Percentiles rank a stretch among this genome's conserved stretches.
Evolutionary conservation across 73 alveolate genomes (phyloP).

Genomic region (Effrenium voratum): DNA sequence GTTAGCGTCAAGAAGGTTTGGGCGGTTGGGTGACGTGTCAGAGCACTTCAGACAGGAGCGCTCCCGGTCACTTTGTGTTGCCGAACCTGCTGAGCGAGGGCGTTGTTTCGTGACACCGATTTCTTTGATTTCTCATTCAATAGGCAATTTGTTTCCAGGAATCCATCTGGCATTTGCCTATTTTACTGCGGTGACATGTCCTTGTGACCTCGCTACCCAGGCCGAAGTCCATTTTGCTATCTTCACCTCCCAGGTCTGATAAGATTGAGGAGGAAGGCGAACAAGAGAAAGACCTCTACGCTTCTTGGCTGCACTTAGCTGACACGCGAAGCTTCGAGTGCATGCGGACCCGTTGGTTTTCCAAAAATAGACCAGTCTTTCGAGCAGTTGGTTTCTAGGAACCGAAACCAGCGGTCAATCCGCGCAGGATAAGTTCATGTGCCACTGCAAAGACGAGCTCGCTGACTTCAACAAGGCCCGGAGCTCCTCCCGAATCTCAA

Average conservation of each 20-base stretch:
- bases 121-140: not conserved
- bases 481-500: not conserved
- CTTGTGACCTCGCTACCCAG: not conserved
- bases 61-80: too few relatives aligned
- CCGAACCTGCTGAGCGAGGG: too few relatives aligned
- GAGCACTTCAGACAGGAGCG: too few relatives aligned
- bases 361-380: not conserved
- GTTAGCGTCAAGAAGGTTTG: too few relatives aligned
- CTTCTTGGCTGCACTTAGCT: not conserved
- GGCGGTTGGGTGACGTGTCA: too few relatives aligned
- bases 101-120: not conserved
- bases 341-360: not conserved
- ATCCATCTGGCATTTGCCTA: not conserved
- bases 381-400: not conserved
- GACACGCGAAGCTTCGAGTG: not conserved
- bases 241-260: slow-evolving; percentile 39
- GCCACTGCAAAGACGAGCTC: slow-evolving; percentile 85
- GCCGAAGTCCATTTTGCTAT: not conserved
- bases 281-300: slow-evolving; percentile 53
- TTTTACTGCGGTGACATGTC: not conserved
- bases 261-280: slow-evolving; percentile 83
- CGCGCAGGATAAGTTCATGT: slow-evolving; percentile 75
- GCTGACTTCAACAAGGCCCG: slow-evolving; percentile 76
- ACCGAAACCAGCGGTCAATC: not conserved
- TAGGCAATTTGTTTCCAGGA: not conserved